phyloP scores from a whole-genome alignment of 805 yeast genomes.

The Wickerhamiella allomyrinae region DNA sequence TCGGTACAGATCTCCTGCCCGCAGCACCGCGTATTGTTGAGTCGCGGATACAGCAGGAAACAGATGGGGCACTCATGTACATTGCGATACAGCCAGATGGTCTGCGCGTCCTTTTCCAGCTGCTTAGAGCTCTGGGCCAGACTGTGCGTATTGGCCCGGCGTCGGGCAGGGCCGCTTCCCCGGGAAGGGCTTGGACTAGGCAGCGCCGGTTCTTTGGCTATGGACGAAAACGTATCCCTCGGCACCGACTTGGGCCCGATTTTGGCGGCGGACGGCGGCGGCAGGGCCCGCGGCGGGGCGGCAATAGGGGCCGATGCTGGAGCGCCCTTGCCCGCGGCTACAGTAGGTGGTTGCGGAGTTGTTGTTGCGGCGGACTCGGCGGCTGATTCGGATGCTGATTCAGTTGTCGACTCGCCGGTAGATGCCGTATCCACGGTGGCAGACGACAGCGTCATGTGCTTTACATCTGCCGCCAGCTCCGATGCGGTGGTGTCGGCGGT shows the following conservation, averaged over 20 bases:
- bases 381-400: too few species aligned
- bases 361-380: too few species aligned
- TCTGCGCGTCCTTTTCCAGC: slow-evolving; percentile 15
- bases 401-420: too few species aligned
- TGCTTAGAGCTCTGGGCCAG: slow-evolving; percentile 1
- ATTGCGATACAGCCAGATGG: slow-evolving; percentile 46
- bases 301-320: not conserved
- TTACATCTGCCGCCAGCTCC: not conserved
- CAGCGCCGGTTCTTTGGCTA: not conserved
- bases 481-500: not conserved
- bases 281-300: not conserved
- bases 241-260: not conserved
- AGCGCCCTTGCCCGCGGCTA: not conserved
- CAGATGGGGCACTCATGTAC: slow-evolving; percentile 90
- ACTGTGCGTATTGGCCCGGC: slow-evolving; percentile 13
- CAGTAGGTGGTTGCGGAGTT: too few species aligned
- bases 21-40: slow-evolving; percentile 79
- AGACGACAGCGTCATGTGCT: not conserved
- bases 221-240: not conserved
- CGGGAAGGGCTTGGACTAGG: not conserved
- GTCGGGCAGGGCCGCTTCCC: not conserved
- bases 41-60: slow-evolving; percentile 67
- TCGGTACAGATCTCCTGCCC: slow-evolving; percentile 88
- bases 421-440: not conserved
- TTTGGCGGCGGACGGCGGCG: not conserved